Percentiles rank a stretch among this genome's conserved stretches.
These are phyloP conservation scores for Xylaria arbuscula DNA, from an alignment of 2,329 filamentous ascomycete genomes.

Conservation along the genomic window DNA sequence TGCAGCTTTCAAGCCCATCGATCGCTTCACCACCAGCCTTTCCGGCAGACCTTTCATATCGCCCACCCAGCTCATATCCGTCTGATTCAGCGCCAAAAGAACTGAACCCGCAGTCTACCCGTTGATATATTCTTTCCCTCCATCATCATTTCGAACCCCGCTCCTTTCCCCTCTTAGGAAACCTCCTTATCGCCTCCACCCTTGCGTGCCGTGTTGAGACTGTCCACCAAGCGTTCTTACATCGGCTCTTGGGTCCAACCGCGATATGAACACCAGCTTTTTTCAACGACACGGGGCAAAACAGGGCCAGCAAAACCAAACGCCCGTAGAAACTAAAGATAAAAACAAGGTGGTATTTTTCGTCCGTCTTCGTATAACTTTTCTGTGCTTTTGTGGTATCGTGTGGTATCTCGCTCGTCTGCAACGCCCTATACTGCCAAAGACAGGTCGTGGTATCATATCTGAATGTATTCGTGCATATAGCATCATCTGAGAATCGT, in stretches of 20 bases:
- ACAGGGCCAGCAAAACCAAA: constrained; percentile 28
- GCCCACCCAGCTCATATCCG: constrained; percentile 1
- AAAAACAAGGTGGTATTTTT: constrained; percentile 45
- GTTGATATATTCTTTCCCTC: constrained; percentile 15
- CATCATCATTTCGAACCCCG: constrained; percentile 14
- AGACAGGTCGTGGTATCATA: constrained; percentile 52
- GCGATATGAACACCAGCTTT: constrained; percentile 10
- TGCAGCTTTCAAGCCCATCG: constrained; percentile 19
- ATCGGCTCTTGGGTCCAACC: constrained; percentile 17
- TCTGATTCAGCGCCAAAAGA: background rate
- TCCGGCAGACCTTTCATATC: constrained; percentile 5
- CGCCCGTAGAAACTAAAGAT: constrained; percentile 33
- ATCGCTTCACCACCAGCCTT: constrained; percentile 10
- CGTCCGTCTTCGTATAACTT: constrained; percentile 42
- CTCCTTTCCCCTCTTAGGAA: background rate
- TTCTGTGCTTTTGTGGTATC: constrained; percentile 50
- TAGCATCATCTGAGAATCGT: constrained; percentile 49
- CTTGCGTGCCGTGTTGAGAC: constrained; percentile 11
- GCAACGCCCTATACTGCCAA: constrained; percentile 49
- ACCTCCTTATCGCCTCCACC: background rate
- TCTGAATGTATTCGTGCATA: constrained; percentile 49
- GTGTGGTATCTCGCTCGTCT: constrained; percentile 49
- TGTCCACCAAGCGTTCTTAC: constrained; percentile 11
- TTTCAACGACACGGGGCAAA: constrained; percentile 14
- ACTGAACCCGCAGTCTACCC: constrained; percentile 29